Conservation (phyloP, 2,329 filamentous ascomycete species). For the Geosmithia putterillii region DNA sequence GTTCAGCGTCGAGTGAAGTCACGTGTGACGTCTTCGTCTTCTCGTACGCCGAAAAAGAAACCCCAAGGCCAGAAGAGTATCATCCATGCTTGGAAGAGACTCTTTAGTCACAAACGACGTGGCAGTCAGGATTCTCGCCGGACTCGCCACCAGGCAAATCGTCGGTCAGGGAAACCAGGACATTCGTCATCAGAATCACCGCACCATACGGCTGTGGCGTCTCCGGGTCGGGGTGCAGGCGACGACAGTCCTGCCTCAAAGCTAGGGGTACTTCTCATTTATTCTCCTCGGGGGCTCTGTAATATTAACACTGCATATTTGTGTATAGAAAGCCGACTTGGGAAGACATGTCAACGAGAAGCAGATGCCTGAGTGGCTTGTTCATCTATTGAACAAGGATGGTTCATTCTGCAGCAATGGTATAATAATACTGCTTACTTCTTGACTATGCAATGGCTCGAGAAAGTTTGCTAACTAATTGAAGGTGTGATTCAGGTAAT, state of each 20-base stretch:
- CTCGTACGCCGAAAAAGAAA: background rate
- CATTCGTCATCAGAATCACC: background rate
- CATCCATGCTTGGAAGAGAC: slow-evolving; percentile 16
- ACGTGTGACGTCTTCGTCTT: background rate
- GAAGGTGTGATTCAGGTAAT: slow-evolving; percentile 49
- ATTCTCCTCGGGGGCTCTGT: background rate
- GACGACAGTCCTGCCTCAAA: background rate
- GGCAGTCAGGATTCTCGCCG: background rate
- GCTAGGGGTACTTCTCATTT: background rate
- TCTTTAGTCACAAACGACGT: slow-evolving; percentile 6
- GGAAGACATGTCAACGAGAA: slow-evolving; percentile 63
- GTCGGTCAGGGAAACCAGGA: background rate
- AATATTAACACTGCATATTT: background rate
- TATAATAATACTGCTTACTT: slow-evolving; percentile 10
- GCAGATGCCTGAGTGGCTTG: slow-evolving; percentile 61
- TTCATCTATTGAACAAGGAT: slow-evolving; percentile 46
- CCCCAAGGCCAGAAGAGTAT: slow-evolving; percentile 6
- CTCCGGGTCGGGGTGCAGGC: background rate
- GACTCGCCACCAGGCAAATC: slow-evolving; percentile 1
- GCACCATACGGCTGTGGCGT: background rate
- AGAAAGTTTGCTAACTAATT: slow-evolving; percentile 26
- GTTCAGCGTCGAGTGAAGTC: background rate
- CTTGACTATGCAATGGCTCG: background rate
- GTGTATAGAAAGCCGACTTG: slow-evolving; percentile 45
- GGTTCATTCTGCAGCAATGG: slow-evolving; percentile 43